Conservation (phyloP, 352 stramenopile genomes). For the Phytophthora parvispora region DNA sequence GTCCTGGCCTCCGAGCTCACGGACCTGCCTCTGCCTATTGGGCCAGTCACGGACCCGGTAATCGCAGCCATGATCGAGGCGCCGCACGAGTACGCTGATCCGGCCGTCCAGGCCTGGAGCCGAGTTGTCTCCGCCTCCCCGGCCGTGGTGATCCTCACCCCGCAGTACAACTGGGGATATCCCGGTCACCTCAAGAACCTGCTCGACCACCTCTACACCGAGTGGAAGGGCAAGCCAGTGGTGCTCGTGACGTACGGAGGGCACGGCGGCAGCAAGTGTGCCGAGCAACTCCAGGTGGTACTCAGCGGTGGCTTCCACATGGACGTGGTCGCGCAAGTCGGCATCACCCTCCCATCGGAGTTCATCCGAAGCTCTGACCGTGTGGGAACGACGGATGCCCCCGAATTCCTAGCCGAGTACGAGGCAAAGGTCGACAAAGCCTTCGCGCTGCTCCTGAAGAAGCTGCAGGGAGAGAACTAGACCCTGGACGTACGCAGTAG, state of each 20-base stretch:
- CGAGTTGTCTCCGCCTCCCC: conserved; percentile 9
- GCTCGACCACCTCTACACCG: conserved; percentile 31
- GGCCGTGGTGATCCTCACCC: conserved; percentile 28
- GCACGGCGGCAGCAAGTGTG: conserved; percentile 29
- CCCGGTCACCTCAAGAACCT: conserved; percentile 38
- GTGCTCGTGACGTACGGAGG: conserved; percentile 33
- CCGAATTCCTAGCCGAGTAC: conserved; percentile 30
- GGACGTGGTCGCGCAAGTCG: conserved; percentile 26
- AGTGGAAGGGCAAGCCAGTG: conserved; percentile 31
- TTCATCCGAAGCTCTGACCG: conserved; percentile 29
- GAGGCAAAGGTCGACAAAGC: conserved; percentile 25
- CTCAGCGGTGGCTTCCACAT: conserved; percentile 26
- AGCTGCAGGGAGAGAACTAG: conserved; percentile 2
- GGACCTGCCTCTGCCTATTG: conserved; percentile 21
- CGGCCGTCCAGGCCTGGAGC: conserved; percentile 29
- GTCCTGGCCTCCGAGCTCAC: conserved; percentile 24
- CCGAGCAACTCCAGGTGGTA: conserved; percentile 28
- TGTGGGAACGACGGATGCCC: conserved; percentile 1
- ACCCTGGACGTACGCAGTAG: too few species aligned
- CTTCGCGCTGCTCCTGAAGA: conserved; percentile 22
- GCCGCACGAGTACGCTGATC: conserved; percentile 20
- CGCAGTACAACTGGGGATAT: conserved; percentile 35
- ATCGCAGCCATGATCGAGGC: conserved; percentile 21
- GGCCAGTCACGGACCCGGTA: conserved; percentile 24
- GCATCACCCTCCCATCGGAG: conserved; percentile 22